phyloP scores from a whole-genome alignment of 108 stramenopile genomes.

The Asterionellopsis glacialis region DNA sequence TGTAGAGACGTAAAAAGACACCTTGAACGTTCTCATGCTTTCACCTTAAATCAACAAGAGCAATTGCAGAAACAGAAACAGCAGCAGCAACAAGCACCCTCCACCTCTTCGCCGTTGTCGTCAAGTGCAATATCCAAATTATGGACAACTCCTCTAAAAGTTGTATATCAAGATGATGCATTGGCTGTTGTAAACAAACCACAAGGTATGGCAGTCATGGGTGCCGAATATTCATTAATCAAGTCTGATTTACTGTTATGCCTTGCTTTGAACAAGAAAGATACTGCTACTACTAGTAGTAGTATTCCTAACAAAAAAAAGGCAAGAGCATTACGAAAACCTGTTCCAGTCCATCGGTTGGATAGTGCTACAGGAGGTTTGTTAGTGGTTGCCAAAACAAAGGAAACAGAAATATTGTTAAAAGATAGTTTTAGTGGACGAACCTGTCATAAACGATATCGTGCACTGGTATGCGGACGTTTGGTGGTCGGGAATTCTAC shows the following conservation, averaged over 20 bases:
- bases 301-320: not conserved
- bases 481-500: too few species aligned
- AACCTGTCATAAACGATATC: conserved; percentile 21
- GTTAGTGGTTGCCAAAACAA: conserved; percentile 51
- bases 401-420: conserved; percentile 17
- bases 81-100: too few species aligned
- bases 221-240: conserved; percentile 9
- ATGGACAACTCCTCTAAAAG: conserved; percentile 12
- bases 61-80: conserved; percentile 8
- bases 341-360: conserved; percentile 45
- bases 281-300: not conserved
- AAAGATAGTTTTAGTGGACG: conserved; percentile 8
- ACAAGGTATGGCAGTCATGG: conserved; percentile 26
- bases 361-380: conserved; percentile 55
- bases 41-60: conserved; percentile 2
- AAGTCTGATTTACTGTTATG: conserved; percentile 12
- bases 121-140: conserved; percentile 11
- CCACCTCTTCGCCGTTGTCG: too few species aligned
- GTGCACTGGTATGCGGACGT: conserved; percentile 18
- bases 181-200: conserved; percentile 25
- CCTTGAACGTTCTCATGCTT: too few species aligned
- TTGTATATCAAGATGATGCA: conserved; percentile 17
- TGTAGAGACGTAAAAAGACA: too few species aligned
- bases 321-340: conserved; percentile 8
- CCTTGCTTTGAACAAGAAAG: not conserved